Base-by-base conservation (phyloP, 805 yeast genomes). In the Suhomyces vadensis region DNA sequence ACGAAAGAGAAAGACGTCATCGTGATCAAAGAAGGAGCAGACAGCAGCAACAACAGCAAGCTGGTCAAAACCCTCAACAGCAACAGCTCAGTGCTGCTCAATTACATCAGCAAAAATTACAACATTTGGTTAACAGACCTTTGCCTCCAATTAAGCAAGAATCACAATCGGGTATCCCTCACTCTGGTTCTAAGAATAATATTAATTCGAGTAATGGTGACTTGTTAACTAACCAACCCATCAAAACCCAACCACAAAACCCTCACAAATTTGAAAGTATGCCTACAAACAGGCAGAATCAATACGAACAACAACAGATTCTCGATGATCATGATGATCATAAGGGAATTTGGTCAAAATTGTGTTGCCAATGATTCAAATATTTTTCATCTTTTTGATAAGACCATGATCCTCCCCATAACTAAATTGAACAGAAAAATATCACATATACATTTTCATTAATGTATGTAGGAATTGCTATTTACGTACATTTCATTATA, bases 71-170 rank as follows among this genome's bases (percentile, higher is more conserved):
- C 17, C 59, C 54, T 39, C 50, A 54, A 35, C 70, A 63, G 39
- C 69, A 66, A 44, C 74, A 68, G 53, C 57, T 67, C 48, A 55
- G 67, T n/a, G 74, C 75, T 5, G 75, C 75, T 25, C 76, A 72
- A 56, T 69, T 71, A 43, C 75, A 71, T 55, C 77, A 71, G 57
- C 76, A 71, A 51, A 71, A 72, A 57, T 68, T 71, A 57, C 77
- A 72, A 53, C 74, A 70, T 52, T 69, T 72, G 62, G 75, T 71
- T 46, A 72, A 72, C 58, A 60, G 77, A 46, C 77, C 77, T 9
- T 67, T 72, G 54, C 77, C 77, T 27, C 76, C 77, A 2, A 72
- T 72, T 48, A 71, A 69, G 52, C 76, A 69, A 55, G 77, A 71
- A 47, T 54, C 58, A 20, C 67, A 58, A 42, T 47, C 48, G 33